A percentile compares a stretch with the other conserved stretches of the same genome.
Conservation (phyloP, 805 yeast genomes). For the Millerozyma miso region DNA sequence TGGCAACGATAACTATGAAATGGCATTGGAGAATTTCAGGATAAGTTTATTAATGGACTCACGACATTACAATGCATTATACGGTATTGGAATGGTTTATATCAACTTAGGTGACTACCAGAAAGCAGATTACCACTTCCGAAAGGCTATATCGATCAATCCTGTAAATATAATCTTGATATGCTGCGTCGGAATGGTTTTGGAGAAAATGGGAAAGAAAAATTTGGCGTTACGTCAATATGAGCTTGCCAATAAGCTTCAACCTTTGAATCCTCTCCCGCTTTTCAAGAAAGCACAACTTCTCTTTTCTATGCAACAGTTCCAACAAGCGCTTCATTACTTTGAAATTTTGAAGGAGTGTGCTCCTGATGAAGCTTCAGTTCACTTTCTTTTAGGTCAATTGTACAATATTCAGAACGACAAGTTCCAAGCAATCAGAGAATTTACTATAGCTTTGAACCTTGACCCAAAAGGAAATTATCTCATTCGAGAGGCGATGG, state of each 20-base stretch:
- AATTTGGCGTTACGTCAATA: constrained; percentile 77
- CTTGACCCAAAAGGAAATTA: constrained; percentile 91
- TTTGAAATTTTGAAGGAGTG: constrained; percentile 67
- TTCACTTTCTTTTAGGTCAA: constrained; percentile 85
- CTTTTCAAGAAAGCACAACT: constrained; percentile 85
- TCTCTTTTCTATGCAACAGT: constrained; percentile 65
- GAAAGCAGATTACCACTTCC: constrained; percentile 80
- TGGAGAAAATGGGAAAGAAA: constrained; percentile 67
- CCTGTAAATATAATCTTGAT: constrained; percentile 86
- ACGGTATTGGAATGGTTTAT: constrained; percentile 93
- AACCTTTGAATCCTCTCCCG: constrained; percentile 82
- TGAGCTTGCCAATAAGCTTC: constrained; percentile 75
- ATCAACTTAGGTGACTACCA: constrained; percentile 79
- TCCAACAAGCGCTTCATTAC: constrained; percentile 65
- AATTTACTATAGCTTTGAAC: constrained; percentile 83
- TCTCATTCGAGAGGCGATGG: constrained; percentile 80
- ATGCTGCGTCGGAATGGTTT: constrained; percentile 91
- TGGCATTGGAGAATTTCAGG: constrained; percentile 80
- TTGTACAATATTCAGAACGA: constrained; percentile 73
- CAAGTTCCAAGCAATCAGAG: constrained; percentile 73
- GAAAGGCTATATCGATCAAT: constrained; percentile 82
- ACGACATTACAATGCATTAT: constrained; percentile 88
- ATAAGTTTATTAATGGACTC: constrained; percentile 72
- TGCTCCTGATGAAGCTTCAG: constrained; percentile 94
- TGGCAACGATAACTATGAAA: constrained; percentile 84